Evolutionary conservation across 2,329 filamentous ascomycete species (phyloP).

Genomic region (Plenodomus tracheiphilus): DNA sequence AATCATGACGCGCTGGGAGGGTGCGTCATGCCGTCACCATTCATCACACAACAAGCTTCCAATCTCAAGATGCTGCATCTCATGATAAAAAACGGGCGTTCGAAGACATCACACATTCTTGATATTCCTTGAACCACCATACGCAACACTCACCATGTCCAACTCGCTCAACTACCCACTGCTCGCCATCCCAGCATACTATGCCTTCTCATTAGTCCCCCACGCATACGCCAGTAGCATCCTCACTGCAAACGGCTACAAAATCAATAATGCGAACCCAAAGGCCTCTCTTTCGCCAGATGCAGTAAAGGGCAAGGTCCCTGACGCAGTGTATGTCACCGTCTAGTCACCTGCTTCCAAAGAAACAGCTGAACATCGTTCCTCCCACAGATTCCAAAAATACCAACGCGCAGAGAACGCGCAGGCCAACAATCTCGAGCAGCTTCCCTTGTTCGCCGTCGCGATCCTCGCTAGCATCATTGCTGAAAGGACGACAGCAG

Average conservation of each 20-base stretch:
- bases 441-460: slow-evolving; percentile 28
- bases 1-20: too few species aligned
- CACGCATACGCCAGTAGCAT: slow-evolving; percentile 22
- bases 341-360: too few species aligned
- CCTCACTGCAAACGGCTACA: slow-evolving; percentile 21
- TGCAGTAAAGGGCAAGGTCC: slow-evolving; percentile 29
- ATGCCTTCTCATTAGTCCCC: slow-evolving; percentile 25
- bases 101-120: too few species aligned
- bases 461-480: slow-evolving; percentile 28
- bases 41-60: too few species aligned
- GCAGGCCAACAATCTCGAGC: slow-evolving; percentile 29
- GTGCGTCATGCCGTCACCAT: too few species aligned
- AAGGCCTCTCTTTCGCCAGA: slow-evolving; percentile 24
- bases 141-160: slow-evolving; percentile 15
- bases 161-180: slow-evolving; percentile 28
- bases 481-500: slow-evolving; percentile 25
- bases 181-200: slow-evolving; percentile 33
- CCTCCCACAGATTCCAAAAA: slow-evolving; percentile 18
- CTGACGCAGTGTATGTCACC: slow-evolving; percentile 22
- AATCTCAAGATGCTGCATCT: too few species aligned
- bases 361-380: background rate
- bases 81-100: too few species aligned
- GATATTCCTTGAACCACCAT: too few species aligned
- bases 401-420: slow-evolving; percentile 34
- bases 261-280: slow-evolving; percentile 31